phyloP scores from a whole-genome alignment of 495 filamentous ascomycete genomes.

The Chlorociboria aeruginascens region DNA sequence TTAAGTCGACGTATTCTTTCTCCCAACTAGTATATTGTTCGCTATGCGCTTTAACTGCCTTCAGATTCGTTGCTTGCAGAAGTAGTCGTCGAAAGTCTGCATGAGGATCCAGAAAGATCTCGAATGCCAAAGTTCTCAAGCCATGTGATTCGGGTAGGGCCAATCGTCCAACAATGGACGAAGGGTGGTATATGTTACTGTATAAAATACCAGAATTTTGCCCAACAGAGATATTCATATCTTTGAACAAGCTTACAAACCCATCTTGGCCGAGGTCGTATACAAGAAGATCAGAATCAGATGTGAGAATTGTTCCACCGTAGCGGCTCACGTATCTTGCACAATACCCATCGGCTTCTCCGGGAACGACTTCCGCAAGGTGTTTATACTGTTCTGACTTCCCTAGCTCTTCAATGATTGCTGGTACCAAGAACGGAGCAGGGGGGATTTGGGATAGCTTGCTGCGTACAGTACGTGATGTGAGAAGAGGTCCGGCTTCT shows the following conservation, averaged over 20 bases:
- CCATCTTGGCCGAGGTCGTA: slow-evolving; percentile 48
- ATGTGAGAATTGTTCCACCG: slow-evolving; percentile 38
- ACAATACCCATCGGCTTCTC: slow-evolving; percentile 63
- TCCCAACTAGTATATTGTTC: slow-evolving; percentile 30
- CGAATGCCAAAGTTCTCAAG: slow-evolving; percentile 25
- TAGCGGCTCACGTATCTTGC: slow-evolving; percentile 38
- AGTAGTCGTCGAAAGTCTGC: slow-evolving; percentile 22
- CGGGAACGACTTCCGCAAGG: slow-evolving; percentile 45
- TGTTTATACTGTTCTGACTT: slow-evolving; percentile 30
- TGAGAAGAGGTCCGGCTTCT: neutral
- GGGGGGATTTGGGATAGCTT: slow-evolving; percentile 27
- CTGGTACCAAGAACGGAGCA: slow-evolving; percentile 54
- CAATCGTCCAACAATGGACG: slow-evolving; percentile 11
- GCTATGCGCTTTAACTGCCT: slow-evolving; percentile 7
- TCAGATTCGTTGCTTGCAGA: slow-evolving; percentile 13
- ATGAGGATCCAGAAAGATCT: slow-evolving; percentile 24
- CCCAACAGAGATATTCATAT: slow-evolving; percentile 21
- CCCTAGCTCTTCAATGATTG: slow-evolving; percentile 50
- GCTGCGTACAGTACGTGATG: neutral
- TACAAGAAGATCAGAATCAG: slow-evolving; percentile 65
- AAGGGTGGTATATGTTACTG: slow-evolving; percentile 6
- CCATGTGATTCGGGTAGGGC: slow-evolving; percentile 14
- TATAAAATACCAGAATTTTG: neutral
- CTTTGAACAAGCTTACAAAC: slow-evolving; percentile 45
- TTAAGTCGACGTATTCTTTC: slow-evolving; percentile 25